phyloP scores from a whole-genome alignment of 176 grass and related monocot species.

The Oryza glaberrima region DNA sequence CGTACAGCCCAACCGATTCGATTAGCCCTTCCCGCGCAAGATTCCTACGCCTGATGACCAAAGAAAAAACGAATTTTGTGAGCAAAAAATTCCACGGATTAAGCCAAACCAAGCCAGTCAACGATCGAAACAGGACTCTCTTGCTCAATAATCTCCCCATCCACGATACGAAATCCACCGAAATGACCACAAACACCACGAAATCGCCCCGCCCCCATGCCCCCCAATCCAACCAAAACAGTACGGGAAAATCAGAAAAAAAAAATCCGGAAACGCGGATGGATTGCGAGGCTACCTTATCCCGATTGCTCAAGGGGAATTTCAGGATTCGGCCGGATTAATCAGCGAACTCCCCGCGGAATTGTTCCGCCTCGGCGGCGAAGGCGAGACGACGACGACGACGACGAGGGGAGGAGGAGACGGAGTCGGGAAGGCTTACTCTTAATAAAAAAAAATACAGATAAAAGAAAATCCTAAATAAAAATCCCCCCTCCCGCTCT shows the following conservation, averaged over 20 bases:
- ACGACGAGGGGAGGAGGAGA: not conserved
- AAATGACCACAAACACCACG: not conserved
- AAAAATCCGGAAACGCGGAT: not conserved
- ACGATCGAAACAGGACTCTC: not conserved
- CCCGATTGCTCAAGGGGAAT: not conserved
- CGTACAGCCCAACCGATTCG: not conserved
- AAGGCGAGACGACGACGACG: slow-evolving; percentile 17
- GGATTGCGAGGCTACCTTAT: slow-evolving; percentile 24
- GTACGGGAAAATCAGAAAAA: not conserved
- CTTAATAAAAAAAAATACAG: not conserved
- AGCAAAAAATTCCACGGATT: not conserved
- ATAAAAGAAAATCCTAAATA: not conserved
- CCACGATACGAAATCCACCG: not conserved
- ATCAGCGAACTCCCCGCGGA: not conserved
- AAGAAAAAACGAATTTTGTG: not conserved
- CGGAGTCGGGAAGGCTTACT: slow-evolving; percentile 17
- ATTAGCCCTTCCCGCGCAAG: not conserved
- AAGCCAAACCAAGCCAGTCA: not conserved
- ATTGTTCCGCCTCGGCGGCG: slow-evolving; percentile 27
- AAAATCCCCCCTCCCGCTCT: not conserved
- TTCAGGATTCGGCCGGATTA: not conserved
- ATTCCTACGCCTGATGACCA: slow-evolving; percentile 8
- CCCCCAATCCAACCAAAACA: not conserved
- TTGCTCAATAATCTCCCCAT: not conserved
- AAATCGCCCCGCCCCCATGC: not conserved